Conservation (phyloP, 2,329 filamentous ascomycete species). For the Metarhizium guizhouense region DNA sequence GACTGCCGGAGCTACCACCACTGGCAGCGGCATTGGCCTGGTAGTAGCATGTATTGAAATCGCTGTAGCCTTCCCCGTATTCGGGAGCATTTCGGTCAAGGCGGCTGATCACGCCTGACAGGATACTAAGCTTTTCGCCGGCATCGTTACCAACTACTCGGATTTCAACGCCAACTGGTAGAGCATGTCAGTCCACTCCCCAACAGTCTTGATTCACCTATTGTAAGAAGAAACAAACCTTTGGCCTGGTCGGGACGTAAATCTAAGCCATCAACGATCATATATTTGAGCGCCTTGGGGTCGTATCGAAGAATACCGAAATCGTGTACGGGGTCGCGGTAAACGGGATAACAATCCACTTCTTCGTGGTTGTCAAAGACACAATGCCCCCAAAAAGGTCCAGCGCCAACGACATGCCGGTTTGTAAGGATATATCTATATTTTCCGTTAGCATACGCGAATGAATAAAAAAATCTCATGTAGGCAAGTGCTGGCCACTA, state of each 20-base stretch:
- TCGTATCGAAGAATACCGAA: conserved; percentile 97
- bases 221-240: conserved; percentile 28
- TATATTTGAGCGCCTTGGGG: conserved; percentile 92
- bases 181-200: not conserved
- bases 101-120: conserved; percentile 94
- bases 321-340: conserved; percentile 96
- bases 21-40: conserved; percentile 95
- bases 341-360: conserved; percentile 92
- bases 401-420: conserved; percentile 86
- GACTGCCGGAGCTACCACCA: conserved; percentile 95
- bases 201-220: not conserved
- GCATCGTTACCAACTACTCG: conserved; percentile 97
- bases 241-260: conserved; percentile 79
- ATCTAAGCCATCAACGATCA: conserved; percentile 73
- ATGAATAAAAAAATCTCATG: not conserved
- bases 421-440: conserved; percentile 72
- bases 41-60: conserved; percentile 95
- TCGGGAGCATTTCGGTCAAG: conserved; percentile 95
- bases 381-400: conserved; percentile 95
- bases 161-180: conserved; percentile 77
- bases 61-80: conserved; percentile 95
- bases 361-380: conserved; percentile 98
- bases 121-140: conserved; percentile 94
- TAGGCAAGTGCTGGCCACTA: not conserved
- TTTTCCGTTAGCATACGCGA: not conserved